These are phyloP conservation scores for Hanseniaspora taiwanica DNA, from an alignment of 805 yeast genomes.

Conservation along the genomic window DNA sequence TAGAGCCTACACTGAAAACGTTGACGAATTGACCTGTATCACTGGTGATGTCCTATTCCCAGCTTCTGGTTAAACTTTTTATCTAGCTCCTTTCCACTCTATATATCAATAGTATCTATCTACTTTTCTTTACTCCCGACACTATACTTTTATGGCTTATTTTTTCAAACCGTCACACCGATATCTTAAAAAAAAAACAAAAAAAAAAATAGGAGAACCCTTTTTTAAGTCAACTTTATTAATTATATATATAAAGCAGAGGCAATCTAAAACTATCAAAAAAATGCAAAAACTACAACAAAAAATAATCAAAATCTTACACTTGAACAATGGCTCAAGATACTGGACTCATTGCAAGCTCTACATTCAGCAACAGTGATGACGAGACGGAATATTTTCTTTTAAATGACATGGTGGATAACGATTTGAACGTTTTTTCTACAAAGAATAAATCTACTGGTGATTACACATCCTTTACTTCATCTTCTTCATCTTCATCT, in stretches of 20 bases:
- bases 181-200: too few species aligned
- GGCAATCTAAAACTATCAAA: too few species aligned
- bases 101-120: not conserved
- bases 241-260: too few species aligned
- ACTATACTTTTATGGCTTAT: too few species aligned
- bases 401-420: not conserved
- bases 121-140: too few species aligned
- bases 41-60: constrained; percentile 48
- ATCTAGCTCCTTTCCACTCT: not conserved
- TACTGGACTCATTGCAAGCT: not conserved
- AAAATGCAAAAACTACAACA: too few species aligned
- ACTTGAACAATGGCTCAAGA: too few species aligned
- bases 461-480: not conserved
- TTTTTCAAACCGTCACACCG: too few species aligned
- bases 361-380: not conserved
- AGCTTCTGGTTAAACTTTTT: constrained; percentile 10
- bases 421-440: not conserved
- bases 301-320: too few species aligned
- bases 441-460: not conserved
- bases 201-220: too few species aligned
- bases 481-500: not conserved
- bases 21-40: constrained; percentile 71
- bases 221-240: too few species aligned
- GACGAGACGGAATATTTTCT: not conserved
- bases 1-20: constrained; percentile 78